phyloP scores from a whole-genome alignment of 768 basidiomycete genomes.

The Boletus eberwhitei region DNA sequence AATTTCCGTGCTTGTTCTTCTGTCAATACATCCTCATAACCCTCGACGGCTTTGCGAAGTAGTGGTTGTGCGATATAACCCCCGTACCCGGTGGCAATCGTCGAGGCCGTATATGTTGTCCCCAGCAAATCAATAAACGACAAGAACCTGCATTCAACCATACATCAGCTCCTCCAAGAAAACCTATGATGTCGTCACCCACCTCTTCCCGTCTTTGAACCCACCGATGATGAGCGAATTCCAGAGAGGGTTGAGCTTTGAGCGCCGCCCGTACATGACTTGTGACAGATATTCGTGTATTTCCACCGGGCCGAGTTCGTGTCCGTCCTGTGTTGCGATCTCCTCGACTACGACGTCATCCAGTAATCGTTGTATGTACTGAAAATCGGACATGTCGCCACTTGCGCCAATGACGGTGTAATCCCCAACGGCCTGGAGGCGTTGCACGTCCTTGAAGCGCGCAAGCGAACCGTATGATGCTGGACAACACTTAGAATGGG shows the following conservation, averaged over 20 bases:
- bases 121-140: conserved; percentile 93
- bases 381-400: conserved; percentile 98
- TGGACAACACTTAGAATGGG: conserved; percentile 26
- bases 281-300: conserved; percentile 91
- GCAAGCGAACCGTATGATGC: conserved; percentile 98
- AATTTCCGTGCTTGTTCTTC: conserved; percentile 78
- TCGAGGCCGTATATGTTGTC: conserved; percentile 92
- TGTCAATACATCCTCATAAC: conserved; percentile 65
- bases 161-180: not conserved
- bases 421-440: conserved; percentile 79
- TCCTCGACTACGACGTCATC: conserved; percentile 79
- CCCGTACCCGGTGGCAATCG: conserved; percentile 94
- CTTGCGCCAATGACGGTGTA: conserved; percentile 88
- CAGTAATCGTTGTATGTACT: conserved; percentile 79
- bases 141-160: conserved; percentile 64
- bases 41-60: conserved; percentile 88
- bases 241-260: conserved; percentile 93
- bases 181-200: conserved; percentile 15
- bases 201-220: conserved; percentile 81
- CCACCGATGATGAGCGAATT: conserved; percentile 93
- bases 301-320: conserved; percentile 79
- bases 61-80: conserved; percentile 91
- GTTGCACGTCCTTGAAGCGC: conserved; percentile 90
- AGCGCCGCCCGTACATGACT: conserved; percentile 85
- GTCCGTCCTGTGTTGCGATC: conserved; percentile 77